phyloP scores from a whole-genome alignment of 2,329 filamentous ascomycete species.

The Neonectria ditissima region DNA sequence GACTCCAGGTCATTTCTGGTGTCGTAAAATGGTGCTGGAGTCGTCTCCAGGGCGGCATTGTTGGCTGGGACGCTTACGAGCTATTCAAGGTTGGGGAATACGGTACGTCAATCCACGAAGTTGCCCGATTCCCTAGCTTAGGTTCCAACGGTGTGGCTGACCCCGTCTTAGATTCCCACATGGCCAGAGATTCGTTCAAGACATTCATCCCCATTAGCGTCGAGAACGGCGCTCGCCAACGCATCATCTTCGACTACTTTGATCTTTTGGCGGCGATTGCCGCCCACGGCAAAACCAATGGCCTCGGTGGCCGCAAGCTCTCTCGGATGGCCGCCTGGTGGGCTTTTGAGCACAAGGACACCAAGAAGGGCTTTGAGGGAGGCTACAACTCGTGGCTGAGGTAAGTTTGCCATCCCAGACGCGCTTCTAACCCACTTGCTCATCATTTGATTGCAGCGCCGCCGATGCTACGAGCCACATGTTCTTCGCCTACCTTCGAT shows the following conservation, averaged over 20 bases:
- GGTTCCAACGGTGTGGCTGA: slow-evolving; percentile 31
- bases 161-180: slow-evolving; percentile 80
- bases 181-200: slow-evolving; percentile 92
- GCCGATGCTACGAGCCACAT: slow-evolving; percentile 96
- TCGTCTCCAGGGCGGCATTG: slow-evolving; percentile 87
- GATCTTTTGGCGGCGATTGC: slow-evolving; percentile 91
- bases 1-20: slow-evolving; percentile 82
- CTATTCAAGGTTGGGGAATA: slow-evolving; percentile 94
- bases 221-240: slow-evolving; percentile 84
- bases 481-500: slow-evolving; percentile 97
- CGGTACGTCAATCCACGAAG: slow-evolving; percentile 62
- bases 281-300: slow-evolving; percentile 92
- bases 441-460: slow-evolving; percentile 66
- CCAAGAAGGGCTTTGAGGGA: slow-evolving; percentile 91
- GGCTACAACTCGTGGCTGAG: slow-evolving; percentile 90
- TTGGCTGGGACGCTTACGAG: slow-evolving; percentile 97
- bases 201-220: slow-evolving; percentile 96
- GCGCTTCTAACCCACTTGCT: slow-evolving; percentile 27
- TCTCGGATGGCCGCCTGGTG: slow-evolving; percentile 98
- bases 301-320: slow-evolving; percentile 90
- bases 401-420: slow-evolving; percentile 58
- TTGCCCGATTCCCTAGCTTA: slow-evolving; percentile 1
- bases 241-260: slow-evolving; percentile 97
- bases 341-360: slow-evolving; percentile 93
- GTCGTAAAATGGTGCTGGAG: slow-evolving; percentile 99